Evolutionary conservation across 1,284 basidiomycete species (phyloP).

Genomic region (Puccinia horiana): DNA sequence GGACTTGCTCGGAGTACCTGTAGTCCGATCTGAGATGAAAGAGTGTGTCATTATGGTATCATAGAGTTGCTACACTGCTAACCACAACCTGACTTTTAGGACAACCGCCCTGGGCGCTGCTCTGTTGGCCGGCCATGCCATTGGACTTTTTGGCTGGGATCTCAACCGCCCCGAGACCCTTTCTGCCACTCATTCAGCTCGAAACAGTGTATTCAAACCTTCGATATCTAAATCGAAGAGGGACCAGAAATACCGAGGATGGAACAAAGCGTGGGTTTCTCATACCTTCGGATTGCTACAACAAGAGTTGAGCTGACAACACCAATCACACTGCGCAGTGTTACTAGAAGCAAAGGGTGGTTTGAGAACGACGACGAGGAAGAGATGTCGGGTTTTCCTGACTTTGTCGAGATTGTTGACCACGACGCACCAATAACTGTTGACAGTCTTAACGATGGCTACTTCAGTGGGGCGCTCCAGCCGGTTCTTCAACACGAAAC

Average conservation of each 20-base stretch:
- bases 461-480: background rate
- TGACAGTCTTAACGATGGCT: background rate
- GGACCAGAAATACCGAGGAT: slow-evolving; percentile 24
- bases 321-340: background rate
- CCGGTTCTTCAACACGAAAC: background rate
- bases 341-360: slow-evolving; percentile 41
- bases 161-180: slow-evolving; percentile 80
- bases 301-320: background rate
- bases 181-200: slow-evolving; percentile 51
- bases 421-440: background rate
- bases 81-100: slow-evolving; percentile 59
- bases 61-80: background rate
- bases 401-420: slow-evolving; percentile 14
- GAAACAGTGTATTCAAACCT: slow-evolving; percentile 17
- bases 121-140: slow-evolving; percentile 85
- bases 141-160: slow-evolving; percentile 92
- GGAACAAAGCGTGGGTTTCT: slow-evolving; percentile 35
- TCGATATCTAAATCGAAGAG: background rate
- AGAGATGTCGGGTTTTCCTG: background rate
- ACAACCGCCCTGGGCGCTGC: slow-evolving; percentile 96
- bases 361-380: slow-evolving; percentile 15
- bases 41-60: slow-evolving; percentile 65
- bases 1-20: slow-evolving; percentile 86
- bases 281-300: background rate
- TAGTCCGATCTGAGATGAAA: slow-evolving; percentile 90